Conservation (phyloP, 2,329 filamentous ascomycete genomes). For the Calonectria pseudoreteaudii region DNA sequence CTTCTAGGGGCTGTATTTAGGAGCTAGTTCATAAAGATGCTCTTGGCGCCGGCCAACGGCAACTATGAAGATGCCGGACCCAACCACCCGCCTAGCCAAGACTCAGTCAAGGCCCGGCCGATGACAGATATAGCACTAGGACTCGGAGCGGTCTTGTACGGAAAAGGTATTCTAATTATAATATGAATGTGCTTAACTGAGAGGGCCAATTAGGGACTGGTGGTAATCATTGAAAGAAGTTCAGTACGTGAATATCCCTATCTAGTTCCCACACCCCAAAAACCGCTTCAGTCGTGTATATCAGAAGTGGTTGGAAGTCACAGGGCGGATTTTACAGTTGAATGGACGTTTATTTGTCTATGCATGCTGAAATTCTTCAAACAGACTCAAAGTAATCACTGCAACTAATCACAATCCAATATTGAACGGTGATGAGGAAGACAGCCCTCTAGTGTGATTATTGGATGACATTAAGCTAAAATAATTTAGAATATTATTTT, state of each 20-base stretch:
- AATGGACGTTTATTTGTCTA: background rate
- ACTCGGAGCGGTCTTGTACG: conserved; percentile 66
- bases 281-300: background rate
- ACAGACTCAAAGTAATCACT: background rate
- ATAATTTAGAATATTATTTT: too few species aligned
- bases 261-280: background rate
- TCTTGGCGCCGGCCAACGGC: conserved; percentile 60
- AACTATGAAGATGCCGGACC: conserved; percentile 55
- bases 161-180: conserved; percentile 58
- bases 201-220: background rate
- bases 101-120: conserved; percentile 29
- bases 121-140: conserved; percentile 46
- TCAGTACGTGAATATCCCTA: background rate
- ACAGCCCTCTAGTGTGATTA: too few species aligned
- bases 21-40: conserved; percentile 59
- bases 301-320: background rate
- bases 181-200: too few species aligned
- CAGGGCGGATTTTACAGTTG: background rate
- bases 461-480: too few species aligned
- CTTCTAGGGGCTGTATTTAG: conserved; percentile 54
- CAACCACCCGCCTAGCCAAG: conserved; percentile 50
- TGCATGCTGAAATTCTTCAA: background rate
- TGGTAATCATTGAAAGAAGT: background rate
- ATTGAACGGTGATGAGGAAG: too few species aligned
- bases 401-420: background rate